Evolutionary conservation across 2,329 filamentous ascomycete genomes (phyloP).

Genomic region (Aspergillus unguis): DNA sequence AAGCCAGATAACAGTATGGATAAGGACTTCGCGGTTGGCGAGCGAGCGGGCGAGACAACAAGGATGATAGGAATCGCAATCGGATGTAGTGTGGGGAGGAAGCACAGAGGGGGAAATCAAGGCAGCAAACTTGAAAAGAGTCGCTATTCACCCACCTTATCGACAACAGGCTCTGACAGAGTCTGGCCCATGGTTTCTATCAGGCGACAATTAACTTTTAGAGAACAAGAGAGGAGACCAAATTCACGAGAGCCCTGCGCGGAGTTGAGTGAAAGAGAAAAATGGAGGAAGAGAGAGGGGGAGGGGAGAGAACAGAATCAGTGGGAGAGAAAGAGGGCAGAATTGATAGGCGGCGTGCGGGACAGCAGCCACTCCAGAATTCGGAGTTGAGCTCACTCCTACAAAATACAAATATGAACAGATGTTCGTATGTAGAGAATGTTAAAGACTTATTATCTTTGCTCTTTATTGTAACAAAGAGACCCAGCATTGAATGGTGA

Average conservation of each 20-base stretch:
- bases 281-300: conserved; percentile 20
- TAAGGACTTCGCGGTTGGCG: background rate
- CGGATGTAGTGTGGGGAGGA: conserved; percentile 27
- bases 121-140: conserved; percentile 11
- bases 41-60: conserved; percentile 6
- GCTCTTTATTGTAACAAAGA: no score
- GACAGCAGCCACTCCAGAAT: conserved; percentile 14
- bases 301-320: conserved; percentile 25
- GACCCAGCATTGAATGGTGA: no score
- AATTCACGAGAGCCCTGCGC: conserved; percentile 12
- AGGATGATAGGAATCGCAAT: conserved; percentile 19
- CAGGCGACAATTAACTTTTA: conserved; percentile 22
- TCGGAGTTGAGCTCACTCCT: no score
- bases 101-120: conserved; percentile 20
- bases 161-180: conserved; percentile 96
- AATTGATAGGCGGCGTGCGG: conserved; percentile 22
- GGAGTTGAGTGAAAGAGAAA: conserved; percentile 8
- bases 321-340: conserved; percentile 19
- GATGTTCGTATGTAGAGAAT: no score
- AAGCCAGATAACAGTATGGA: conserved; percentile 1
- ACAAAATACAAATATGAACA: no score
- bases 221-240: conserved; percentile 10
- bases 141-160: conserved; percentile 70
- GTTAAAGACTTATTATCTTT: no score
- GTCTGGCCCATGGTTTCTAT: conserved; percentile 85